Base-by-base conservation (phyloP, 768 basidiomycete species). In the Leccinum uliginosum region DNA sequence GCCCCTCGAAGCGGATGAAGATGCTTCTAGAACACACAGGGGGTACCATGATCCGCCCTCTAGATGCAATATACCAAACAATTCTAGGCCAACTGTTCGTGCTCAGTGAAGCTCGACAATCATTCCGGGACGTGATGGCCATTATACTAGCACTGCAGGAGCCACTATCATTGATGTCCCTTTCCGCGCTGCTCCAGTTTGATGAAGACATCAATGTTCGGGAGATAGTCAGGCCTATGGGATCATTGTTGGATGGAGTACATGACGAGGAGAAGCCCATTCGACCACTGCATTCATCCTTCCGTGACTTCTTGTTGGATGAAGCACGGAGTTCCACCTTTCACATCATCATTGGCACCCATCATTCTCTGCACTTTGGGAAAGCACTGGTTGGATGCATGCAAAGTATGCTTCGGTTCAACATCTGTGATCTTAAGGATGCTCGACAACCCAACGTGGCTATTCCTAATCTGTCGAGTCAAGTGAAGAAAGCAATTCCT, bases 341-440 rank as follows among this genome's bases (percentile, higher is more conserved):
- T 17, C 54, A 56, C 23, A 17, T 59, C 6, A 0, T 3, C 6
- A 59, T 59, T 3, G 21, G 6, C 5, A 3, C 58, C 8, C 24
- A 27, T 0, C 46, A 56, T 32, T 43, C 35, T n/a, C 35, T 52
- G 8, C 15, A 1, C 3, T 17, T 59, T 32, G 51, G 54, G 15
- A 15, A 7, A 15, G 35, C 50, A 21, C 29, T 55, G 17, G 29
- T 59, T 12, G 14, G 3, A 1, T 59, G 50, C 35, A 59, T 59
- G 58, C 17, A 9, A 26, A 29, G 10, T 19, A 50, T 53, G 52
- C 46, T 58, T 15, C 30, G 14, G 40, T 58, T 58, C 38, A 58
- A 58, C 21, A 50, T 57, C 19, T 57, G 56, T 38, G 34, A 51
- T 40, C n/a, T n/a, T n/a, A n/a, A n/a, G n/a, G n/a, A n/a, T n/a